phyloP scores from a whole-genome alignment of 805 yeast species.

The Candida pini region DNA sequence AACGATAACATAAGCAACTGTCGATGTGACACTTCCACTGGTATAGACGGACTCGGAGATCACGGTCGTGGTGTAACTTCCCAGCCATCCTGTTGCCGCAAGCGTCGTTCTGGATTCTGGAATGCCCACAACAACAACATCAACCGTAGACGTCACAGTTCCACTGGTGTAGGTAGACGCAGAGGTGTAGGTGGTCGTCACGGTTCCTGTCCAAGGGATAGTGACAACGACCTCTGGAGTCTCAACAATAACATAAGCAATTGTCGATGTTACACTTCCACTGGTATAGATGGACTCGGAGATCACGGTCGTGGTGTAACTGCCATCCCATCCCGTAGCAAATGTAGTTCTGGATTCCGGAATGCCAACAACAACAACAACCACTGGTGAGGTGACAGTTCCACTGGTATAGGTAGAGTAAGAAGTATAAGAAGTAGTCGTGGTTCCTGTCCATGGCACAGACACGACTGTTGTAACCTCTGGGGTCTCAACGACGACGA shows the following conservation, averaged over 20 bases:
- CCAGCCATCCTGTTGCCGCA: not conserved
- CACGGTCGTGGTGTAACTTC: not conserved
- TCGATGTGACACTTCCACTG: not conserved
- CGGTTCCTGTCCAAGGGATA: not conserved
- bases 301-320: not conserved
- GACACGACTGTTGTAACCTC: not conserved
- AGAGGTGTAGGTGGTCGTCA: not conserved
- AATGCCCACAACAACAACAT: not conserved
- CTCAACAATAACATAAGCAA: not conserved
- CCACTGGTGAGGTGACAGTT: not conserved
- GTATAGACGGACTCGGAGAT: not conserved
- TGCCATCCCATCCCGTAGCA: not conserved
- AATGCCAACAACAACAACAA: not conserved
- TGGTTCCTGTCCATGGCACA: not conserved
- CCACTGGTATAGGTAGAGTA: not conserved
- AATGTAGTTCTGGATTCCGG: not conserved
- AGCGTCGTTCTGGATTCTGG: not conserved
- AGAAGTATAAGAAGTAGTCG: not conserved
- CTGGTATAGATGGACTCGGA: not conserved
- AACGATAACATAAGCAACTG: not conserved
- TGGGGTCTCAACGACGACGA: not conserved
- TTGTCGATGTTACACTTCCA: not conserved
- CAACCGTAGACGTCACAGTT: not conserved
- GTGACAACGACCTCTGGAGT: not conserved
- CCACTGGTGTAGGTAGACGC: not conserved